Base-by-base conservation (phyloP, 805 yeast genomes). In the Ogataea paraovalis region DNA sequence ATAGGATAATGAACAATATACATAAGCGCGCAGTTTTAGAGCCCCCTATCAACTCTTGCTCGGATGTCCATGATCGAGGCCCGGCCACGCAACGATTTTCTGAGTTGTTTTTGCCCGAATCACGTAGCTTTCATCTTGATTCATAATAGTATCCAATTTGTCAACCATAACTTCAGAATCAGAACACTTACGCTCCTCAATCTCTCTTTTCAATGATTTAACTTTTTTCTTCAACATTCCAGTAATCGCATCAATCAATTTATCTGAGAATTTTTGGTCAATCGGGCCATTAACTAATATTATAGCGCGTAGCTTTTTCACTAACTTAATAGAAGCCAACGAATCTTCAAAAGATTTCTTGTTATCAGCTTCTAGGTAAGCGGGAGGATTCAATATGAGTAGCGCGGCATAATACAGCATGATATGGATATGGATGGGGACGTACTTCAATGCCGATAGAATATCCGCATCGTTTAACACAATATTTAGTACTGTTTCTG, bases 371-470 rank as follows among this genome's bases (percentile, higher is more conserved):
- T 50, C 54, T 41, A 53, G 23, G 27, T 67, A 62, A 3, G 58
- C 49, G 0, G 78, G 79, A 2, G 82, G 78, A 48, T 76, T 75
- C 34, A 82, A 62, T 5, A 82, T 64, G 25, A 82, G 62, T 44
- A 82, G 62, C 0, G 84, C 82, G 2, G 88, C 85, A 54, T 82
- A 83, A 58, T 82, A 83, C 12, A 82, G 64, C 87, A 83, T 83
- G 44, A 83, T 74, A 58, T 82, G 87, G 37, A 83, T 79, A 59
- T 83, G 88, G n/a, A 82, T 77, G 0, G 90, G 90, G 19, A 82
- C 84, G 55, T 79, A 83, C 55, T 73, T 74, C 49, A 83, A 66
- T 41, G 80, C 78, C 8, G 72, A 68, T 23, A 74, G 60, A 30
- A 83, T 79, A 58, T 83, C 88, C 12, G 70, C 65, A 59, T 83